Conservation (phyloP, 306 rosid species). For the Rosa rugosa region DNA sequence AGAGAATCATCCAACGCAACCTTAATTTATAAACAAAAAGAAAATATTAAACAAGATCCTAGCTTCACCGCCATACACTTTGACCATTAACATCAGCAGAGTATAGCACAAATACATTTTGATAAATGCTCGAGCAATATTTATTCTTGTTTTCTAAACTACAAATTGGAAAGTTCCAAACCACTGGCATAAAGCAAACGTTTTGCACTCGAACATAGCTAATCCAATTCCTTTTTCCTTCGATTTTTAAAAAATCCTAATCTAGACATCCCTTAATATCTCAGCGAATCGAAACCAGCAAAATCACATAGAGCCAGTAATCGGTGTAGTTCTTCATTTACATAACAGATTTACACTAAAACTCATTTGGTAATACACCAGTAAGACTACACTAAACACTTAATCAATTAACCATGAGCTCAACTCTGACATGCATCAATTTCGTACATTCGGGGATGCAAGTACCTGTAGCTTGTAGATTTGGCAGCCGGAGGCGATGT, state of each 20-base stretch:
- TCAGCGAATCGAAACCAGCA: neutral
- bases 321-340: neutral
- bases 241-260: too few species aligned
- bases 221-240: neutral
- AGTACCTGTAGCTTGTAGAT: slow-evolving; percentile 68
- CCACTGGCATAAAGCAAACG: neutral
- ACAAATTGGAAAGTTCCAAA: neutral
- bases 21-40: slow-evolving; percentile 30
- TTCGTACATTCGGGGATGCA: neutral
- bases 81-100: neutral
- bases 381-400: neutral
- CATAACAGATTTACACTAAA: too few species aligned
- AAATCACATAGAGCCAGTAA: neutral
- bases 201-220: neutral
- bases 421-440: neutral
- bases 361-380: neutral
- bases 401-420: neutral
- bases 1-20: slow-evolving; percentile 54
- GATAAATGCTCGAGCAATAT: neutral
- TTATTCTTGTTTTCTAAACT: neutral
- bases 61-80: neutral
- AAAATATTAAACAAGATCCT: neutral
- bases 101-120: neutral
- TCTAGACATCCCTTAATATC: too few species aligned
- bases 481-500: slow-evolving; percentile 75